Base-by-base conservation (phyloP, 768 basidiomycete species). In the Tylopilus cervinicoccineus region DNA sequence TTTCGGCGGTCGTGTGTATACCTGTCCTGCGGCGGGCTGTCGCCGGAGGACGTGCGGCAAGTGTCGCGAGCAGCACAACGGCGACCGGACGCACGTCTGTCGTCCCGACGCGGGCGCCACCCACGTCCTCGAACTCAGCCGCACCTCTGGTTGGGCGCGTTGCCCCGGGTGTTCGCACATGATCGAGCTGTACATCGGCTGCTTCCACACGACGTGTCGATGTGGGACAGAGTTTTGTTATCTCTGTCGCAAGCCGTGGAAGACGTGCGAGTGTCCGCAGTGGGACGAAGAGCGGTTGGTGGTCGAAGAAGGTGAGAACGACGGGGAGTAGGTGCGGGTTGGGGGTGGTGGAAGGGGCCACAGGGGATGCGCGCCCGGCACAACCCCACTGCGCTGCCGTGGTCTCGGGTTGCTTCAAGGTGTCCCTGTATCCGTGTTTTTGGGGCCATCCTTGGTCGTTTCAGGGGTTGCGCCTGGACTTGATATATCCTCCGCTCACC, bases 241-340 rank as follows among this genome's bases (percentile, higher is more conserved):
- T 36, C 52, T 81, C 70, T 73, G 80, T 70, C 43, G 72, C 70
- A 73, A 57, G 26, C 65, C 47, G 4, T 89, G 86, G 86, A 86
- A 84, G 66, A 71, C 65, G 1, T 89, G 87, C 54, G 16, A 0
- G 0, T 88, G 86, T 52, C 72, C 73, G 0, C 80, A 83, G 48
- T 88, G 84, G 84, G 83, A 86, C 17, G 86, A 86, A 55, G 26
- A 22, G 2, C 50, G 52, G 12, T 37, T 66, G 14, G 17, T 75
- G 27, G 67, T 2, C 4, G 26, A 22, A 1, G 33, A 29, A 11
- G 45, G 16, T 13, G 34, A 26, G 14, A 8, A 2, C 0, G 39
- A 34, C 10, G 47, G 34, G 6, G 47, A 41, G 16, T 47, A 33
- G 39, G 17, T 34, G 26, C 26, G 5, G 26, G 26, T 5, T 27